Evolutionary conservation across 345 rosid genomes (phyloP).

Genomic region (Murraya koenigii): DNA sequence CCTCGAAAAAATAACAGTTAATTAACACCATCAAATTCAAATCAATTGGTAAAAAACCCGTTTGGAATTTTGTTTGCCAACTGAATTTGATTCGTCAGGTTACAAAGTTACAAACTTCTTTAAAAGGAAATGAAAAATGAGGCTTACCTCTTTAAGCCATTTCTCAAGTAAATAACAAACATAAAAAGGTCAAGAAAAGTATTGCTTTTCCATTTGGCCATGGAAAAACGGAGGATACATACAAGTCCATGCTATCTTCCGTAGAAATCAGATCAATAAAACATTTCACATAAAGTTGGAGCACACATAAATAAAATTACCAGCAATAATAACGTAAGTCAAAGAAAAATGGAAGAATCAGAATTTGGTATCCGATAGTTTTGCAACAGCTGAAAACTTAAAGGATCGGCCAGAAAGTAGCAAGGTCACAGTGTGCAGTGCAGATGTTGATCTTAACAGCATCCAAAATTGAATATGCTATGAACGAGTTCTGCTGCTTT

Average conservation of each 20-base stretch:
- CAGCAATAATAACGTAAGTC: neutral
- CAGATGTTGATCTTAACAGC: slow-evolving; percentile 16
- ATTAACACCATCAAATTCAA: no score
- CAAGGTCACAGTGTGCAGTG: slow-evolving; percentile 7
- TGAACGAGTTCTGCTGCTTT: slow-evolving; percentile 66
- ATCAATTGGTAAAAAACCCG: no score
- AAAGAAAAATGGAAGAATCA: neutral
- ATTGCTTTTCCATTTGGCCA: neutral
- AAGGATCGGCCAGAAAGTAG: slow-evolving; percentile 17
- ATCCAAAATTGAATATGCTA: slow-evolving; percentile 25
- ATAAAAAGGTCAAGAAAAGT: neutral
- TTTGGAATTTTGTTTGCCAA: no score
- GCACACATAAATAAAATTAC: neutral
- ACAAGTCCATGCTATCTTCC: neutral
- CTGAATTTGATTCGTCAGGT: no score
- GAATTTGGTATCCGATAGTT: neutral
- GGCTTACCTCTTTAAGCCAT: neutral
- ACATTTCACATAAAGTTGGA: neutral
- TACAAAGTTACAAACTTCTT: no score
- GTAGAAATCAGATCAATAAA: slow-evolving; percentile 1
- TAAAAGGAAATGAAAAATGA: neutral
- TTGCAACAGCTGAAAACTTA: neutral
- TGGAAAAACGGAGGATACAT: neutral
- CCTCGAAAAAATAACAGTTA: no score
- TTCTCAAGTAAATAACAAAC: neutral